These are phyloP conservation scores for Vigna hirtella DNA, from an alignment of 306 rosid genomes.

Conservation along the genomic window DNA sequence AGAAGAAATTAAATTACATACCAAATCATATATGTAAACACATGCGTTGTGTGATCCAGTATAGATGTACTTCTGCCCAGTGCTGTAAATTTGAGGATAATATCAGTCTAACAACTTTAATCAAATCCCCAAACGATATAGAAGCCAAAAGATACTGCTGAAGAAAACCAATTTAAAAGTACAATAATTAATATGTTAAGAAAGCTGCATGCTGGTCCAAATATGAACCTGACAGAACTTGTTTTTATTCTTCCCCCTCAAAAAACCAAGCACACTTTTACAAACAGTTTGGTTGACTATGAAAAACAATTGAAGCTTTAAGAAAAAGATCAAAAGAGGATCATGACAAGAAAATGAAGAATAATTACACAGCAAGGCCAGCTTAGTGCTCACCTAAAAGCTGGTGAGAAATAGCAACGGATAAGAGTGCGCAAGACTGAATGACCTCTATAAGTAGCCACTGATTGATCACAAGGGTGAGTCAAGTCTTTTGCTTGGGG, in stretches of 20 bases:
- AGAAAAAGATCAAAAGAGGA: conserved; percentile 18
- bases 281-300: conserved; percentile 5
- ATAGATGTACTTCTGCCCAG: conserved; percentile 97
- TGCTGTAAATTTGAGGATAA: conserved; percentile 66
- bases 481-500: conserved; percentile 60
- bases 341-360: conserved; percentile 24
- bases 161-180: neutral
- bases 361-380: conserved; percentile 1
- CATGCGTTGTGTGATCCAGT: conserved; percentile 86
- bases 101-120: conserved; percentile 26
- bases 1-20: conserved; percentile 47
- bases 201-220: conserved; percentile 32
- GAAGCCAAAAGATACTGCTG: neutral
- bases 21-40: conserved; percentile 92
- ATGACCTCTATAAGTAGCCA: conserved; percentile 90
- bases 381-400: conserved; percentile 65
- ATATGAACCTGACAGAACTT: conserved; percentile 24
- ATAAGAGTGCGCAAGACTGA: conserved; percentile 88
- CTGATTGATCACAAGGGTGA: conserved; percentile 84
- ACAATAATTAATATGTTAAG: conserved; percentile 5
- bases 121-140: conserved; percentile 28
- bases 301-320: conserved; percentile 21
- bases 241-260: neutral
- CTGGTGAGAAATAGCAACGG: conserved; percentile 95
- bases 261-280: neutral